Evolutionary conservation across 1,284 basidiomycete species (phyloP), one percentile per base, ranked within the genome.

Genomic region (Anthracocystis walkeri): DNA sequence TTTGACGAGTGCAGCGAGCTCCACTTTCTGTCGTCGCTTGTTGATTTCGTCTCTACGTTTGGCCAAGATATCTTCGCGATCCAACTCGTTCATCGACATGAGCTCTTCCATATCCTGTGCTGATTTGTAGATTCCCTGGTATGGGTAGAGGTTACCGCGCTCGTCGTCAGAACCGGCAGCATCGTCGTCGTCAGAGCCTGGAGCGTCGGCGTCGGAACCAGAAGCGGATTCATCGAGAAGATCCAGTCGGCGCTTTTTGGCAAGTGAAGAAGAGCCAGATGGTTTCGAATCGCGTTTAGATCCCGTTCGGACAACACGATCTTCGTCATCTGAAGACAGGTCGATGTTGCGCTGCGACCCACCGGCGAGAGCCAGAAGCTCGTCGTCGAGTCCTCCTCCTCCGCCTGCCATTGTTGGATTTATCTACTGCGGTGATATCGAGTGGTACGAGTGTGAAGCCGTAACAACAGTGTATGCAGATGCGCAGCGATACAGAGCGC

Each of bases 101-200:
- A 97, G 87, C 93, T 88, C 87, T 75, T 92, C 89, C 81, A 92
- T 90, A 85, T 97, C 95, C 4, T 87, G 89, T 78, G 93, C 92
- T 80, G 94, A 90, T 64, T 90, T 89, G 84, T 93, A 97, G 85
- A 94, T 93, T 50, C 93, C 93, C 79, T 97, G 95, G 21, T 96
- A 87, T 0, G 94, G 95, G 84, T 94, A 97, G 6, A 64, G 72
- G 8, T 57, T 58, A 2, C 11, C 51, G 29, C 42, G 50, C 16
- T 67, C 64, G n/a, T 53, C 49, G 25, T 50, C 55, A 7, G 52
- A 27, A 21, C 23, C 41, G 33, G 42, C 51, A 35, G 29, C 51
- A 21, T 57, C 54, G 14, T 75, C 58, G n/a, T 75, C 66, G 38
- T 55, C 65, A 20, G 59, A 63, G 0, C 63, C 60, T 1, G 52